Base-by-base conservation (phyloP, 139 green algal genomes). In the Chara braunii region DNA sequence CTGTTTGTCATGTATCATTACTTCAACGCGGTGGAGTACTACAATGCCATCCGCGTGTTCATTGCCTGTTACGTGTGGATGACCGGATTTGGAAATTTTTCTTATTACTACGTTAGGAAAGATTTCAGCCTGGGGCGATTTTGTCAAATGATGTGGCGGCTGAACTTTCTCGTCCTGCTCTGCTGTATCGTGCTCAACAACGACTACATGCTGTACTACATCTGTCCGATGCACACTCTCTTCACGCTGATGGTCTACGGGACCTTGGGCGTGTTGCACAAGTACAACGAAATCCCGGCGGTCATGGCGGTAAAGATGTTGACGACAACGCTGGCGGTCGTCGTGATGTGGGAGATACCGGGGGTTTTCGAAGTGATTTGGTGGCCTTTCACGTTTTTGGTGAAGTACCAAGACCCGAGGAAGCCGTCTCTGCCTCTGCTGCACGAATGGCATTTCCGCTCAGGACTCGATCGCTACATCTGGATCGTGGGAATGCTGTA, bases 131-230 rank as follows among this genome's bases (percentile, higher is more conserved):
- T 87, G 3, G 68, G 64, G 14, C 56, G 76, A 12, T 83, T 83
- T 56, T 6, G 66, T 35, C 88, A 95, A 75, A 96, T 96, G 91
- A 92, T 97, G 84, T 97, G 91, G 91, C 81, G 91, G 32, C 78
- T 97, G 9, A 96, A 97, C 75, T 95, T 96, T 72, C 78, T 97
- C 55, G 88, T 91, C 2, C 65, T 86, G 18, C 84, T 90, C 52
- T 45, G 58, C 48, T 96, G 89, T 74, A 43, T 90, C 1, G 82
- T 85, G 37, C 68, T 96, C 50, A 73, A 68, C 52, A 96, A 97
- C 80, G 79, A 73, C 61, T 96, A 95, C 82, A 95, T 97, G 89
- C 83, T 97, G 7, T 97, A 97, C 78, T 97, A 97, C 80, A 97
- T 97, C 74, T 95, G 89, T 81, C 90, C 90, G 63, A 96, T 97